Conservation (phyloP, 192 early-diverging fungal genomes). For the Phycomyces nitens region DNA sequence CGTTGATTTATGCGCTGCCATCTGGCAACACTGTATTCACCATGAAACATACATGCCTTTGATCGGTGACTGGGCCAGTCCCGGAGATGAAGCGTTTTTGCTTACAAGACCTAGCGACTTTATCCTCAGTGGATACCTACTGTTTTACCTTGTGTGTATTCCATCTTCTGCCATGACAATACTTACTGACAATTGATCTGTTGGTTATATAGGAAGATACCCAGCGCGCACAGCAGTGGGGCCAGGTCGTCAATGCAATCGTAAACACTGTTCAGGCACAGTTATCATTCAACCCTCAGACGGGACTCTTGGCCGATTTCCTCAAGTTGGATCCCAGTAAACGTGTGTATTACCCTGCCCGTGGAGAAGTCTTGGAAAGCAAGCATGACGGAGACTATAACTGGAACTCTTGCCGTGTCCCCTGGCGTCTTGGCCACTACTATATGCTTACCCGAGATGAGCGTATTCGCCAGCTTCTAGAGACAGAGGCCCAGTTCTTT, state of each 20-base stretch:
- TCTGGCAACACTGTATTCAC: constrained; percentile 51
- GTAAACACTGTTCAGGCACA: constrained; percentile 38
- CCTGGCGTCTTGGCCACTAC: constrained; percentile 50
- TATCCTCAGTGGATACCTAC: constrained; percentile 47
- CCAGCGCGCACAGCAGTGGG: constrained; percentile 40
- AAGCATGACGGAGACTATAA: constrained; percentile 47
- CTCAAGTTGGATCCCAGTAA: constrained; percentile 38
- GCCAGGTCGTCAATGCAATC: constrained; percentile 42
- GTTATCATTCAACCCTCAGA: constrained; percentile 37
- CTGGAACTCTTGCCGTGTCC: constrained; percentile 57
- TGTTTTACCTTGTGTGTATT: constrained; percentile 40
- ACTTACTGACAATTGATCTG: too few species aligned
- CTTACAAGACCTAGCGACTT: constrained; percentile 53
- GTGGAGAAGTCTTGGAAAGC: constrained; percentile 44
- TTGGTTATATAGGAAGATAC: constrained; percentile 37
- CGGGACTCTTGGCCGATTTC: constrained; percentile 53
- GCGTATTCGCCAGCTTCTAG: constrained; percentile 35
- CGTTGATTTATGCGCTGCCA: constrained; percentile 36
- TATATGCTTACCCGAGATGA: constrained; percentile 47
- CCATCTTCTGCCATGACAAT: too few species aligned
- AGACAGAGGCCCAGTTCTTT: constrained; percentile 46
- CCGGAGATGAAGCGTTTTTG: constrained; percentile 39
- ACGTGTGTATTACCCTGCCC: constrained; percentile 33
- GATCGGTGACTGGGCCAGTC: constrained; percentile 50
- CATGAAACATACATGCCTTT: constrained; percentile 47